Evolutionary conservation across 805 yeast species (phyloP).

Genomic region (Yamadazyma endophytica): DNA sequence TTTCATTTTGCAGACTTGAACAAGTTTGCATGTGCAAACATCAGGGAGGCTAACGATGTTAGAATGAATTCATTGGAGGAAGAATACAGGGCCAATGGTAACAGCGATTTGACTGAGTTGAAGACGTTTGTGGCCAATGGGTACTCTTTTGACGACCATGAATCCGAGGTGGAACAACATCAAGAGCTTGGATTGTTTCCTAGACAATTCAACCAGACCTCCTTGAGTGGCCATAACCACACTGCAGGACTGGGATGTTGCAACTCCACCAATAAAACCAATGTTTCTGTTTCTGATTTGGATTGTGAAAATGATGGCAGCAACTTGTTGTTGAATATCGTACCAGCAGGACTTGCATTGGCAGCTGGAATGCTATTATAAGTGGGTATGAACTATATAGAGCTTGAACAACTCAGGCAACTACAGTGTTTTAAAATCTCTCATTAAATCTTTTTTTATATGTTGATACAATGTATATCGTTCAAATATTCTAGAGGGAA

Average conservation of each 20-base stretch:
- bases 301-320: conserved; percentile 12
- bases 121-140: conserved; percentile 5
- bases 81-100: conserved; percentile 12
- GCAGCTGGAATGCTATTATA: conserved; percentile 7
- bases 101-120: conserved; percentile 9
- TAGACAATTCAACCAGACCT: background rate
- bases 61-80: conserved; percentile 14
- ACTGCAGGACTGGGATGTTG: conserved; percentile 3
- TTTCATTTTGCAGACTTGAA: conserved; percentile 54
- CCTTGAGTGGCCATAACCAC: conserved; percentile 3
- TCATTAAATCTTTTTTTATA: conserved; percentile 7
- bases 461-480: conserved; percentile 1
- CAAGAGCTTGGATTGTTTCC: conserved; percentile 3
- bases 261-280: conserved; percentile 9
- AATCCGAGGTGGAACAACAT: conserved; percentile 1
- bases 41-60: conserved; percentile 26
- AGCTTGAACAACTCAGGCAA: too few relatives aligned
- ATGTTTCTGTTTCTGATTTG: conserved; percentile 5
- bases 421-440: conserved; percentile 9
- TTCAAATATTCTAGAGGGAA: background rate
- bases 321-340: conserved; percentile 1
- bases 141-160: conserved; percentile 8
- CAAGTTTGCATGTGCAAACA: conserved; percentile 61
- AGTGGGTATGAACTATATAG: too few relatives aligned
- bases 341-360: conserved; percentile 3